phyloP scores from a whole-genome alignment of 176 grass and related monocot species.

The Ampelocalamus luodianensis region DNA sequence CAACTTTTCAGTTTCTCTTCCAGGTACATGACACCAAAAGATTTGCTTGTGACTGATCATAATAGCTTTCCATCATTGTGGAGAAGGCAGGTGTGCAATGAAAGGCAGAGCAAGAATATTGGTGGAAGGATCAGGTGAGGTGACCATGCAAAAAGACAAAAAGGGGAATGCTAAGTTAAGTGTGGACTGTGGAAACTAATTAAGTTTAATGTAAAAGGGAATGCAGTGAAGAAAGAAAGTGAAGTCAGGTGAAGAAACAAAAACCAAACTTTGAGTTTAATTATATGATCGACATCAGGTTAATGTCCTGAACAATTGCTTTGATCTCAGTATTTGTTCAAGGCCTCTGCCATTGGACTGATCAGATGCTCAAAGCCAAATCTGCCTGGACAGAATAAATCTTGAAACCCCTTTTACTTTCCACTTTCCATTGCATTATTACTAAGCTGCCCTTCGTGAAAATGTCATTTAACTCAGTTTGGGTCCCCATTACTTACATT shows the following conservation, averaged over 20 bases:
- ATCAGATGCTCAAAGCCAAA: neutral
- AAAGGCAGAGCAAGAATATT: neutral
- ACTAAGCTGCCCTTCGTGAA: neutral
- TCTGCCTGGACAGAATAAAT: neutral
- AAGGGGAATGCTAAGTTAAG: neutral
- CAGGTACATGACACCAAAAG: conserved; percentile 9
- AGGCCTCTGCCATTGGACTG: neutral
- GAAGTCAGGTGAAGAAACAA: neutral
- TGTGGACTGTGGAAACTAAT: neutral
- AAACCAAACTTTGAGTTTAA: neutral
- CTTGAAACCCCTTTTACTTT: neutral
- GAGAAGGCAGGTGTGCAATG: neutral
- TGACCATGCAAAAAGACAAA: neutral
- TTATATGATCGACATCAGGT: neutral
- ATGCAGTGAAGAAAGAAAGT: neutral
- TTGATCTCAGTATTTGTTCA: neutral
- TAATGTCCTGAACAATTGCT: neutral
- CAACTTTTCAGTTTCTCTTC: conserved; percentile 13
- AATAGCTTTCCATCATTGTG: neutral
- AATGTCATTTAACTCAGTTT: neutral
- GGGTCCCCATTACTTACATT: neutral
- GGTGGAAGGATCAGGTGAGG: neutral
- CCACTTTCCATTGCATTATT: neutral
- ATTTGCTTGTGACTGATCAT: conserved; percentile 1
- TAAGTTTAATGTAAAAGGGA: neutral